Conservation (phyloP, 2,329 filamentous ascomycete species). For the Macrophomina tecta region DNA sequence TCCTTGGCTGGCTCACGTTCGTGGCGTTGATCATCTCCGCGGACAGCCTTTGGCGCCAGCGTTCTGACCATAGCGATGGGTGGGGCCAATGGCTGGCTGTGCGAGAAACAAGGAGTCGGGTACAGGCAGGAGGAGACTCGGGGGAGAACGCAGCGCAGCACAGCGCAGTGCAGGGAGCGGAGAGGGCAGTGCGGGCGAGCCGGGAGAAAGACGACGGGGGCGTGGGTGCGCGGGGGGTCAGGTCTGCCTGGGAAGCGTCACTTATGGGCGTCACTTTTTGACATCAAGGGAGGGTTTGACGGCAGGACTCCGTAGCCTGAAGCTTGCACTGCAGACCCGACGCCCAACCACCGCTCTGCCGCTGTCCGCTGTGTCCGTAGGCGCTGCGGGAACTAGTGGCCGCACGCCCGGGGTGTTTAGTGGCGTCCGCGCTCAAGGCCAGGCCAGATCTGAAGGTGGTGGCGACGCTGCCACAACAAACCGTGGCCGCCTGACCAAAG, state of each 20-base stretch:
- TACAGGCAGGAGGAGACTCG: neutral
- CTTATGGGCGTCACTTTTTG: neutral
- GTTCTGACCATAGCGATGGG: neutral
- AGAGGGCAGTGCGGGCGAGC: neutral
- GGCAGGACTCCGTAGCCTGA: neutral
- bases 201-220: neutral
- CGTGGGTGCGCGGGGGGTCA: neutral
- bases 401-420: neutral
- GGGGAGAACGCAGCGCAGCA: neutral
- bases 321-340: neutral
- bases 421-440: neutral
- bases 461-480: too few species aligned
- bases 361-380: neutral
- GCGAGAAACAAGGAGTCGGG: neutral
- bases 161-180: neutral
- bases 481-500: too few species aligned
- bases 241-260: neutral
- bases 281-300: neutral
- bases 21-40: neutral
- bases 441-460: neutral
- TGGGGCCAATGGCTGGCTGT: neutral
- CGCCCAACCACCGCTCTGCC: neutral
- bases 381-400: neutral
- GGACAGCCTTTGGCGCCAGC: conserved; percentile 5
- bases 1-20: conserved; percentile 2